phyloP scores from a whole-genome alignment of 2,329 filamentous ascomycete species.

The Penicillium sp. region DNA sequence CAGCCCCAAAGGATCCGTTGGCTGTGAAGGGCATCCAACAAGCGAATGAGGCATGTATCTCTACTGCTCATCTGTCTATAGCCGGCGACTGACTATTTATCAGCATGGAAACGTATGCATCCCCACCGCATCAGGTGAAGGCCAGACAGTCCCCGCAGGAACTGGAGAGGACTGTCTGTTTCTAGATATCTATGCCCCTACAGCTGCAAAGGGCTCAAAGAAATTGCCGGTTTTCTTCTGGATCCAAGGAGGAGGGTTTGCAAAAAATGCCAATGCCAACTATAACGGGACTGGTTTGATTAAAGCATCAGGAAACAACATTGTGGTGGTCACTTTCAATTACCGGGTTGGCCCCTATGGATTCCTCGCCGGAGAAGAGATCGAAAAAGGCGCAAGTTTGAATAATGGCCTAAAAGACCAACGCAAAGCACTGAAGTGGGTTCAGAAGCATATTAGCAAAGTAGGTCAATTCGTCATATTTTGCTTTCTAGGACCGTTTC shows the following conservation, averaged over 20 bases:
- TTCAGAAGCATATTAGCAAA: constrained; percentile 61
- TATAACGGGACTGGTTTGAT: constrained; percentile 63
- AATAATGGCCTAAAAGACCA: constrained; percentile 73
- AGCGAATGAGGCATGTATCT: constrained; percentile 53
- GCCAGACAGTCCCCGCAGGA: constrained; percentile 51
- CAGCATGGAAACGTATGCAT: constrained; percentile 58
- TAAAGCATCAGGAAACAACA: constrained; percentile 56
- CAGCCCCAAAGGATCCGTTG: constrained; percentile 63
- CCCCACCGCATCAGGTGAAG: constrained; percentile 61
- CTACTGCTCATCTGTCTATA: not conserved
- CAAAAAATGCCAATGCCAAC: constrained; percentile 57
- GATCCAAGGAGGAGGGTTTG: constrained; percentile 64
- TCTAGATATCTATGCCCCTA: constrained; percentile 43
- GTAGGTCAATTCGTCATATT: constrained; percentile 28
- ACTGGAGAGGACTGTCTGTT: constrained; percentile 48
- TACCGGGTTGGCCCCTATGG: constrained; percentile 75
- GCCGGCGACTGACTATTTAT: constrained; percentile 9
- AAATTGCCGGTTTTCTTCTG: constrained; percentile 63
- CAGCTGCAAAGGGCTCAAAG: constrained; percentile 31
- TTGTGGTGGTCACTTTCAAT: constrained; percentile 71
- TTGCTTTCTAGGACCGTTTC: not conserved
- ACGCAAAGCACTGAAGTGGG: constrained; percentile 67
- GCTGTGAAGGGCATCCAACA: constrained; percentile 47
- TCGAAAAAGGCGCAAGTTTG: constrained; percentile 50
- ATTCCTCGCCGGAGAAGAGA: constrained; percentile 63